Evolutionary conservation across 495 filamentous ascomycete species (phyloP), one percentile per base, ranked within the genome.

Genomic region (Penicillium antarcticum): DNA sequence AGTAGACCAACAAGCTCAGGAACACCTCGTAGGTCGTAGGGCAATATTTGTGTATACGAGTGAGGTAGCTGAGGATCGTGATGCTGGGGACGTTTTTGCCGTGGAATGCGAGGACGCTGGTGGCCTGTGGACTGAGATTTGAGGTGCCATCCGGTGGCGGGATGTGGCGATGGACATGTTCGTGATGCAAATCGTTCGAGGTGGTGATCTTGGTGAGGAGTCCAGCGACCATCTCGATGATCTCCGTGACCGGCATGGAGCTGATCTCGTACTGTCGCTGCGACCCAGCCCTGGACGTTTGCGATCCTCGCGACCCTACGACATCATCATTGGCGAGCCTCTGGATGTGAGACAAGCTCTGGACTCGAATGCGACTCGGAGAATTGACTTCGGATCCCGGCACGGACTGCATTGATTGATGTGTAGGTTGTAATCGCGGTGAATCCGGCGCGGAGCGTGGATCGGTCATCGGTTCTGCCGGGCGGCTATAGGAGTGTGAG

Each of bases 221-320:
- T n/a, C 90, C 92, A 5, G 94, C 94, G 6, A 99, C 95, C 95
- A 99, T 99, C 70, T 99, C 95, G 69, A 99, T 99, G 58, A 99
- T 92, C 57, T 99, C 95, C 44, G 83, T 81, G 54, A 97, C 94
- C 42, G 95, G 92, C 94, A 99, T 99, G 44, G 84, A 87, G 70
- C 92, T 97, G 55, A 99, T 97, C 68, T 97, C 94, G 66, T 95
- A 99, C 47, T 80, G 76, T 47, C 76, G 76, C n/a, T 70, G 67
- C 6, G 57, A 34, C 40, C 61, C 65, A 60, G 86, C 81, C 32
- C 80, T 72, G 21, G 77, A 67, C 61, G 68, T 52, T 57, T 71
- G 63, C 51, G 72, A 58, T 57, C 26, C 26, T 29, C 71, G 62
- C 44, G 77, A 67, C 40, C 72, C 82, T 60, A 86, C 66, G 42